Evolutionary conservation across 1,139 yeast genomes (phyloP).

Genomic region (Taphrina communis): DNA sequence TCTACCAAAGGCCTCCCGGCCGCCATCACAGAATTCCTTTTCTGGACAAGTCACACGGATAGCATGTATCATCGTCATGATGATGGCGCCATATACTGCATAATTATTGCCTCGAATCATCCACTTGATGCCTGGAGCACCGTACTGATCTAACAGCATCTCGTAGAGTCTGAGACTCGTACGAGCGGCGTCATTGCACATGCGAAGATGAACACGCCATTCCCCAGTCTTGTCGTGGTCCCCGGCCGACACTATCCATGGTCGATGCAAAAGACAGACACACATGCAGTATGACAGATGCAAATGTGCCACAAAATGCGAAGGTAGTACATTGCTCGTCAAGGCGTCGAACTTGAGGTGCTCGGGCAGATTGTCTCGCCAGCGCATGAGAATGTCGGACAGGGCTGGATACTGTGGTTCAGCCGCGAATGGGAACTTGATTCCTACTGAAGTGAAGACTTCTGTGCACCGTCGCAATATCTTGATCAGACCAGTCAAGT

Average conservation of each 20-base stretch:
- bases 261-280: constrained; percentile 72
- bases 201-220: constrained; percentile 30
- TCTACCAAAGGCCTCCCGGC: constrained; percentile 23
- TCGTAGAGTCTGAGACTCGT: constrained; percentile 15
- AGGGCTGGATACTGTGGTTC: constrained; percentile 34
- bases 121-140: constrained; percentile 29
- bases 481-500: constrained; percentile 35
- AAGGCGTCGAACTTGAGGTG: constrained; percentile 12
- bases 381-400: constrained; percentile 17
- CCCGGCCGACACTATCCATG: constrained; percentile 51
- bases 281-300: constrained; percentile 77
- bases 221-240: constrained; percentile 35
- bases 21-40: constrained; percentile 28
- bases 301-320: constrained; percentile 56
- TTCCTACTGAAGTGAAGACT: constrained; percentile 25
- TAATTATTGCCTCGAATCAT: constrained; percentile 35
- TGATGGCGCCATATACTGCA: constrained; percentile 32
- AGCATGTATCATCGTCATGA: constrained; percentile 37
- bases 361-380: constrained; percentile 27
- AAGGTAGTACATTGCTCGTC: constrained; percentile 15
- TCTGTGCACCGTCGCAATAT: constrained; percentile 31
- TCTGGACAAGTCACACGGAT: constrained; percentile 37
- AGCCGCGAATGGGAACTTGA: constrained; percentile 38
- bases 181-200: constrained; percentile 35
- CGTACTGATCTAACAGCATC: constrained; percentile 25